Conservation (phyloP, 208 protist species). For the Spongospora subterranea region DNA sequence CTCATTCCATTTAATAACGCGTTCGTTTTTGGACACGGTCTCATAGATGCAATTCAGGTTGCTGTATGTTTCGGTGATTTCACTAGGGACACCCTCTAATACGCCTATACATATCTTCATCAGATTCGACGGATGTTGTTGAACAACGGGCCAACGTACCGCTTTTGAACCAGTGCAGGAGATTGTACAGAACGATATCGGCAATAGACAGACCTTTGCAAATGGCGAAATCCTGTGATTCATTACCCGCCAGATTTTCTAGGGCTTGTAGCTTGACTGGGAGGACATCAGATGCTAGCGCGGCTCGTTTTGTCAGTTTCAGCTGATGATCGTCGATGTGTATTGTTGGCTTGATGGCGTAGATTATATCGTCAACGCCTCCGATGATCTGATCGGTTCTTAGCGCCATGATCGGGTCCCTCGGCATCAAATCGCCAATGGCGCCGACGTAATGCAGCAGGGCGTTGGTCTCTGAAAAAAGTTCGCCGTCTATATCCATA, state of each 20-base stretch:
- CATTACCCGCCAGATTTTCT: not conserved
- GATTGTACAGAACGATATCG: slow-evolving; percentile 9
- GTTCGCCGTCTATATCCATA: slow-evolving; percentile 11
- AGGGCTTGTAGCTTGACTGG: not conserved
- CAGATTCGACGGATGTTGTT: not conserved
- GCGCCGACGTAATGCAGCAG: slow-evolving; percentile 38
- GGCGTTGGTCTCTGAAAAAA: not conserved
- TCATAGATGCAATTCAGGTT: not conserved
- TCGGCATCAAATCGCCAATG: not conserved
- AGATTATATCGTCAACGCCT: not conserved
- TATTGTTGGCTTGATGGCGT: not conserved
- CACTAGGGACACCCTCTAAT: not conserved
- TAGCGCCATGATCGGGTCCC: not conserved
- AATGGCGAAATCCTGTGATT: not conserved
- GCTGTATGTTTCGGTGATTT: not conserved
- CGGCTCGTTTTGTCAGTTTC: not conserved
- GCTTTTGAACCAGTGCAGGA: not conserved
- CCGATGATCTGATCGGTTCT: slow-evolving; percentile 33
- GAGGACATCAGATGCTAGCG: not conserved
- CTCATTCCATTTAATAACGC: slow-evolving; percentile 37
- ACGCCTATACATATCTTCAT: not conserved
- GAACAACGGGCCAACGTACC: not conserved
- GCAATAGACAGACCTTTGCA: not conserved
- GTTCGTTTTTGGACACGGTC: not conserved
- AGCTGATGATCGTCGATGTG: not conserved